Conservation (phyloP, 306 rosid species). For the Rosa chinensis region DNA sequence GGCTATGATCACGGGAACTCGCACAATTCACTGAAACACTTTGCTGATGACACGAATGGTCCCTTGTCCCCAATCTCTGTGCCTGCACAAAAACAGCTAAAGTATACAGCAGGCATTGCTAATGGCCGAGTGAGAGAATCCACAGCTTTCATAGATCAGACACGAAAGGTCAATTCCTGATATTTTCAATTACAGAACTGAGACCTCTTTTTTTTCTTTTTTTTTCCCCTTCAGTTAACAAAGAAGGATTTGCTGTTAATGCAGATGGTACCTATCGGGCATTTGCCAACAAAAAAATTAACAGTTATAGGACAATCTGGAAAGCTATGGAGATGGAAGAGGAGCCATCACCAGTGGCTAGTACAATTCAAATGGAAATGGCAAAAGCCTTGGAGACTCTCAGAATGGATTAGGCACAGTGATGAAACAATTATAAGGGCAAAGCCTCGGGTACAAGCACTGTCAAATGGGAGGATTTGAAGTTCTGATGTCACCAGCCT, state of each 20-base stretch:
- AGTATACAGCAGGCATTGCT: slow-evolving; percentile 86
- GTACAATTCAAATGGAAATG: slow-evolving; percentile 97
- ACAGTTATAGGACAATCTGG: slow-evolving; percentile 83
- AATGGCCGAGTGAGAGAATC: slow-evolving; percentile 72
- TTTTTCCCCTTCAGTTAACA: slow-evolving; percentile 13
- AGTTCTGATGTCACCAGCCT: slow-evolving; percentile 37
- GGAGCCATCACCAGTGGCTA: slow-evolving; percentile 99
- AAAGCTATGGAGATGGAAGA: slow-evolving; percentile 98
- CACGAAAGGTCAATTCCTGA: slow-evolving; percentile 60
- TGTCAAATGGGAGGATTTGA: slow-evolving; percentile 44
- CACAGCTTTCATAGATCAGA: slow-evolving; percentile 66
- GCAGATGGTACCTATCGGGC: slow-evolving; percentile 93
- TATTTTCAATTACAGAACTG: slow-evolving; percentile 22
- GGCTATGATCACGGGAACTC: slow-evolving; percentile 56
- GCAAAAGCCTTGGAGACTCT: slow-evolving; percentile 99
- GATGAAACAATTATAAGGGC: slow-evolving; percentile 87
- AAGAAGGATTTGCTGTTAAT: slow-evolving; percentile 28
- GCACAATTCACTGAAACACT: slow-evolving; percentile 62
- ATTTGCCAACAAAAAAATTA: slow-evolving; percentile 75
- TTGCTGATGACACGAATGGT: slow-evolving; percentile 64
- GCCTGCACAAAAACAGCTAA: slow-evolving; percentile 83
- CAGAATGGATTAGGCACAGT: slow-evolving; percentile 88
- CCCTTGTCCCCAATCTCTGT: slow-evolving; percentile 70
- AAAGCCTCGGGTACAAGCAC: slow-evolving; percentile 74
- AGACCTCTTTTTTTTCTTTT: slow-evolving; percentile 19